phyloP scores from a whole-genome alignment of 345 rosid species.

The Citrus trifoliata region DNA sequence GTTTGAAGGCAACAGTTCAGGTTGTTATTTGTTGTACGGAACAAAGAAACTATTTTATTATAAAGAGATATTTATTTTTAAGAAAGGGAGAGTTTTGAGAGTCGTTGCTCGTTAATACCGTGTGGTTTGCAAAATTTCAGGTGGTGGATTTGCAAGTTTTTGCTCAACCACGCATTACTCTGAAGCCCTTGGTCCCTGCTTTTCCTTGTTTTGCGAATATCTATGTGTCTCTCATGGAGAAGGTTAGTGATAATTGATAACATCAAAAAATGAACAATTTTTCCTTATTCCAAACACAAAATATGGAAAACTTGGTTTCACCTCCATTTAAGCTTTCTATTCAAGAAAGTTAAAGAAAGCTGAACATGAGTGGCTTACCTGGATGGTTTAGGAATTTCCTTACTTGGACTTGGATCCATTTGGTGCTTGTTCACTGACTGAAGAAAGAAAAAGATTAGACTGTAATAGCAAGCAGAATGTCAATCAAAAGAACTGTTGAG shows the following conservation, averaged over 20 bases:
- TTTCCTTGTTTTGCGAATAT: constrained; percentile 96
- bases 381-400: constrained; percentile 1
- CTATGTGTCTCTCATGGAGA: constrained; percentile 87
- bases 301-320: background rate
- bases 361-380: background rate
- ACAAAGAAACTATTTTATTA: background rate
- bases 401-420: background rate
- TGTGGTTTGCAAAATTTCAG: constrained; percentile 35
- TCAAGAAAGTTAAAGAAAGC: background rate
- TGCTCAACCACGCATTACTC: constrained; percentile 84
- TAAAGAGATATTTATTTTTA: background rate
- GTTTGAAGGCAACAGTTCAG: constrained; percentile 91
- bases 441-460: background rate
- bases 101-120: constrained; percentile 7
- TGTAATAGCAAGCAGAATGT: background rate
- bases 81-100: constrained; percentile 1
- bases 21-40: constrained; percentile 29
- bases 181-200: constrained; percentile 91
- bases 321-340: background rate
- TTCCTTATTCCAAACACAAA: background rate
- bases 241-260: constrained; percentile 44
- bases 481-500: background rate
- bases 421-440: constrained; percentile 5
- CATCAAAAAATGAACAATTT: background rate
- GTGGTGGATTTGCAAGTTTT: constrained; percentile 92